Evolutionary conservation across 1,284 basidiomycete genomes (phyloP).

Genomic region (Apiotrichum gracile): DNA sequence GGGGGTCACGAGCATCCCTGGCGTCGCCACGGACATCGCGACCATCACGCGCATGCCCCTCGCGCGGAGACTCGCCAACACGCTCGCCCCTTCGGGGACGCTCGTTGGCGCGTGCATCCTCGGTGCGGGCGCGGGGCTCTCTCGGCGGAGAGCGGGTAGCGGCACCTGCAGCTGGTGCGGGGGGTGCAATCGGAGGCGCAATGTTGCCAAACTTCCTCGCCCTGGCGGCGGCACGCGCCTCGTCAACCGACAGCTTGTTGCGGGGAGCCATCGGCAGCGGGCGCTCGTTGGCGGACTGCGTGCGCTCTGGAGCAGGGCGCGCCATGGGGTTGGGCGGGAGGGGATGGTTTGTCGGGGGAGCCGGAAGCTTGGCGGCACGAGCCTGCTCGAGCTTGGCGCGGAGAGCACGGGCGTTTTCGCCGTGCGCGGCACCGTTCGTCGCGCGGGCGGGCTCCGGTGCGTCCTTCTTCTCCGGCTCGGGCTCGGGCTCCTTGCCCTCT

Average conservation of each 20-base stretch:
- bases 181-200: no score
- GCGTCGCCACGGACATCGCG: not conserved
- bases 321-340: slow-evolving; percentile 1
- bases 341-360: slow-evolving; percentile 1
- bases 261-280: slow-evolving; percentile 30
- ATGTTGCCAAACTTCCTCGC: slow-evolving; percentile 32
- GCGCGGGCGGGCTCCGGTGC: slow-evolving; percentile 2
- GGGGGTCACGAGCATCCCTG: slow-evolving; percentile 1
- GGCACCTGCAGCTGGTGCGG: no score
- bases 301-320: not conserved
- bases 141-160: slow-evolving; percentile 5
- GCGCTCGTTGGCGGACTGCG: not conserved
- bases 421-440: slow-evolving; percentile 4
- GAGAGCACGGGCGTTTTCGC: slow-evolving; percentile 19
- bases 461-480: slow-evolving; percentile 3
- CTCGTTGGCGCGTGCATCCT: not conserved
- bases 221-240: slow-evolving; percentile 31
- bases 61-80: no score
- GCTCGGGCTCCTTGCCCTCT: not conserved
- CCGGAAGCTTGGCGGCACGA: not conserved
- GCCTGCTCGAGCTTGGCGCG: slow-evolving; percentile 28
- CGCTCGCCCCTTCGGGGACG: no score
- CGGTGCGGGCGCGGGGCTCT: slow-evolving; percentile 20
- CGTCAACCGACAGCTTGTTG: slow-evolving; percentile 25
- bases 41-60: no score